Base-by-base conservation (phyloP, 345 rosid genomes). In the Heritiera littoralis region DNA sequence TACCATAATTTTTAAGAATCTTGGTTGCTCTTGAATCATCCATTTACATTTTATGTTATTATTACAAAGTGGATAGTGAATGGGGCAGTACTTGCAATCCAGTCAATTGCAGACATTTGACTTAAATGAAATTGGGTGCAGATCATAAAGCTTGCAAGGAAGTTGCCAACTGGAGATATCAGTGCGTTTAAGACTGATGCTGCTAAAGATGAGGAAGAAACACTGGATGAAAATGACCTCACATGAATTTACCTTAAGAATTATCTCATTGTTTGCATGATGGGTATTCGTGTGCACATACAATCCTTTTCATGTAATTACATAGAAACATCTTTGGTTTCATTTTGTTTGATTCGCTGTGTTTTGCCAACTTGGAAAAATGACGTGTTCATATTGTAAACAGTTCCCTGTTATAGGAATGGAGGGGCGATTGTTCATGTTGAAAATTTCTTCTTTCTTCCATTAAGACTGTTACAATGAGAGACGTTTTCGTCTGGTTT, bases 81-180 rank as follows among this genome's bases (percentile, higher is more conserved):
- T 40, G 70, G 11, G 9, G 2, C 11, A 5, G 61, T 45, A 52
- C 23, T 14, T 7, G 45, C 45, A 69, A 28, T 32, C 13, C 55
- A 46, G 46, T 68, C 8, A 55, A 6, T 81, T 73, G 63, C n/a
- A 13, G 20, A 63, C 40, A 68, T 17, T 77, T 76, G 66, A 74
- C 45, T 40, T 68, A 38, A 73, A 58, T 75, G 66, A 72, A 56
- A 55, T 54, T 78, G 78, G 77, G 23, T 80, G 84, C 91, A 96
- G 99, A 84, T 93, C 76, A 93, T 96, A 77, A 89, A 79, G 90
- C 89, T 92, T 83, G 99, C 98, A 45, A 90, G 96, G 81, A 95
- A 93, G 88, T 87, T 95, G 65, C 99, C 99, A 1, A 91, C 97
- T 1, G 99, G 98, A 40, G 96, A 95, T 77, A 89, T 93, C 41